A percentile compares a stretch with the other conserved stretches of the same genome.
Conservation (phyloP, 345 rosid genomes). For the Erodium maritimum region DNA sequence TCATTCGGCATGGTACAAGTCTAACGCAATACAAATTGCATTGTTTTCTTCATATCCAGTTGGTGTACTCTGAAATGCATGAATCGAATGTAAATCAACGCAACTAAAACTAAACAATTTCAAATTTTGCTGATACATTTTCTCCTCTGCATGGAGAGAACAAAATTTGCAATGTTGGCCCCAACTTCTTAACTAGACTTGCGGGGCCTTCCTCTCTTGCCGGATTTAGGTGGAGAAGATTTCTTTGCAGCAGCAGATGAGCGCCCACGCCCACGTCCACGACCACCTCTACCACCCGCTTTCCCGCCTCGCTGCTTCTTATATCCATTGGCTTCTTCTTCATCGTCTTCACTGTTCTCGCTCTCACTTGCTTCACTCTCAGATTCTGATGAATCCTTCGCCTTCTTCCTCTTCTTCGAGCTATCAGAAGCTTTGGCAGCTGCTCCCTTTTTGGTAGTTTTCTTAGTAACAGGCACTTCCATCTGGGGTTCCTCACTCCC, state of each 20-base stretch:
- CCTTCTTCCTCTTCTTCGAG: conserved; percentile 47
- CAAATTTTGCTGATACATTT: conserved; percentile 7
- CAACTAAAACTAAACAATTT: too few relatives aligned
- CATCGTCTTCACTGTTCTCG: conserved; percentile 31
- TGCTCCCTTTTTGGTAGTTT: conserved; percentile 29
- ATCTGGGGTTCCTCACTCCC: conserved; percentile 34
- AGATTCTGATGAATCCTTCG: conserved; percentile 46
- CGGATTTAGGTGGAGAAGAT: conserved; percentile 31
- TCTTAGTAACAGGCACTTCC: conserved; percentile 26
- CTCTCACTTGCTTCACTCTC: conserved; percentile 46
- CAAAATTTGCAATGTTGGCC: conserved; percentile 14
- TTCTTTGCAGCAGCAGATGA: conserved; percentile 22
- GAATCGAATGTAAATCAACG: too few relatives aligned
- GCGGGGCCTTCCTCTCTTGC: conserved; percentile 73
- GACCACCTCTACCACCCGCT: conserved; percentile 30
- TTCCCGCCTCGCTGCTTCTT: conserved; percentile 27
- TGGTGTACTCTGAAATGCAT: too few relatives aligned
- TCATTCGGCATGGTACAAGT: too few relatives aligned
- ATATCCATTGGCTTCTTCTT: conserved; percentile 19
- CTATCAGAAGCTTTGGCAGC: conserved; percentile 23
- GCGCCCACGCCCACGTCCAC: conserved; percentile 35
- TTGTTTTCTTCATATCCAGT: too few relatives aligned
- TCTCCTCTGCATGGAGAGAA: conserved; percentile 16
- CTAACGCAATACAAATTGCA: too few relatives aligned
- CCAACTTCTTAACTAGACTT: conserved; percentile 18